Conservation (phyloP, 2,329 filamentous ascomycete species). For the Fusarium multiceps region DNA sequence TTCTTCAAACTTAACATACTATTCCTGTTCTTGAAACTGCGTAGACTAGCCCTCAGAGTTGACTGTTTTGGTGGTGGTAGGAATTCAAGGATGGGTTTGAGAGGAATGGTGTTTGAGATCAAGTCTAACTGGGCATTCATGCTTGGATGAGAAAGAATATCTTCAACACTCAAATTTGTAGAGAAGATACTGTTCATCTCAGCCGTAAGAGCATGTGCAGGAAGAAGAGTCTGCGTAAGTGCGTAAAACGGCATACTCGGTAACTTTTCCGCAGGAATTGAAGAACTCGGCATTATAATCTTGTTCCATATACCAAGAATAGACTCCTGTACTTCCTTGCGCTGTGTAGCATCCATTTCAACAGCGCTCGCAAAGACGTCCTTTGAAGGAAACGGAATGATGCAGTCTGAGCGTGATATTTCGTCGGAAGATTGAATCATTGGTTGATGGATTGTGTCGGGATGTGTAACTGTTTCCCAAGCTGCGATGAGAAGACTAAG, state of each 20-base stretch:
- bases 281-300: constrained; percentile 54
- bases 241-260: constrained; percentile 63
- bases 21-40: constrained; percentile 36
- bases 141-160: constrained; percentile 62
- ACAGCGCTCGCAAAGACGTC: neutral
- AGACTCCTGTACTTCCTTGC: constrained; percentile 54
- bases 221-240: constrained; percentile 61
- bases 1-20: constrained; percentile 43
- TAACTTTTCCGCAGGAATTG: constrained; percentile 56
- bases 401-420: constrained; percentile 50
- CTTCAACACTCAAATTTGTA: constrained; percentile 58
- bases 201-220: constrained; percentile 59
- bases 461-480: constrained; percentile 59
- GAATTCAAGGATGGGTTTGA: neutral
- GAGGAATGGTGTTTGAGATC: constrained; percentile 46
- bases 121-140: constrained; percentile 62
- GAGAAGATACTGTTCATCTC: constrained; percentile 57
- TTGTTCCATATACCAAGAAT: constrained; percentile 59
- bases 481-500: constrained; percentile 59
- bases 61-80: constrained; percentile 9
- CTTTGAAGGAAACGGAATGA: constrained; percentile 54
- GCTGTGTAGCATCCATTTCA: constrained; percentile 54
- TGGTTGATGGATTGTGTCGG: constrained; percentile 59
- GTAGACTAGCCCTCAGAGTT: no score
- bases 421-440: constrained; percentile 58